Evolutionary conservation across 1,284 basidiomycete genomes (phyloP), one percentile per base, ranked within the genome.

Genomic region (Neotropicomus parvogracilis): DNA sequence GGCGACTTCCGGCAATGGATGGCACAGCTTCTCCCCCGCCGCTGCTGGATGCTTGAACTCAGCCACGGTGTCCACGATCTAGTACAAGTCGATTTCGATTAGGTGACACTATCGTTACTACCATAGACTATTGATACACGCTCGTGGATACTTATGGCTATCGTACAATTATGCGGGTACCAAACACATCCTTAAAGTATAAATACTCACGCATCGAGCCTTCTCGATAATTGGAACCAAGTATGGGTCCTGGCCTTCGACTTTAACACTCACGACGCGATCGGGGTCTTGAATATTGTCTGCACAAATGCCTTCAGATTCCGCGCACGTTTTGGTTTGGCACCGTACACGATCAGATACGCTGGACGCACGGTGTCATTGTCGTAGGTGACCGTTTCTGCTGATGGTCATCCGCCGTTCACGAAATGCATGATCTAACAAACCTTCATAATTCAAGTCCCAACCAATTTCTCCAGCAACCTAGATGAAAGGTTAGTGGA

Each of bases 281-380:
- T 46, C 10, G 70, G 69, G 8, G 65, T 72, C 45, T 64, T 68
- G 46, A 70, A 70, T 9, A 70, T 53, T 10, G 52, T 58, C 38
- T 52, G 58, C 16, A 71, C 49, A 29, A 71, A 53, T 34, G 60
- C 54, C 47, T 59, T 67, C 38, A 69, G 42, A 49, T 51, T 66
- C 10, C 37, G 46, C 14, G 40, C 36, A 26, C 48, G 55, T 40
- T 42, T 41, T 34, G 56, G 58, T 67, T 75, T 59, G 38, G 56
- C 37, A n/a, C 66, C 75, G 53, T 81, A 81, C 8, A 79, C 71
- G 17, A 81, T 63, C 39, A 82, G 64, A 60, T 75, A 81, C 0
- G 79, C 79, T 26, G 79, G 79, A 16, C 79, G 73, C 50, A 81
- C 74, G 24, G 79, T 79, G 51, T 79, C 78, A 54, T 80, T 79